Conservation (phyloP, 1,284 basidiomycete genomes). For the Uromyces viciae-fabae region DNA sequence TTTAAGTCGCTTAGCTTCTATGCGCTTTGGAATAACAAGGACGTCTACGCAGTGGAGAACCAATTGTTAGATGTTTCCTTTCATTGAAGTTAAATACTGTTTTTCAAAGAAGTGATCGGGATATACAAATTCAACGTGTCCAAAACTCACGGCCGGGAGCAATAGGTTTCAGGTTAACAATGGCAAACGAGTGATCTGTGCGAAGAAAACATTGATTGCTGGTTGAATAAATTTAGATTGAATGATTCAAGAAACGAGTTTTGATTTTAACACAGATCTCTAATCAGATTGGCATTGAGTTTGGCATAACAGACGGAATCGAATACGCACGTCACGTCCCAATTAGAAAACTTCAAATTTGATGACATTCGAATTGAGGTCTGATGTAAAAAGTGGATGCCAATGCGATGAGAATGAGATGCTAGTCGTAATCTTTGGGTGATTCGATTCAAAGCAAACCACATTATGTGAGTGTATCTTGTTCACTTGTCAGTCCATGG, state of each 20-base stretch:
- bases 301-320: not conserved
- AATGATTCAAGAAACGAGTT: not conserved
- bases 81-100: not conserved
- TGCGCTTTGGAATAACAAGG: constrained; percentile 50
- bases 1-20: constrained; percentile 48
- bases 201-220: constrained; percentile 32
- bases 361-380: constrained; percentile 18
- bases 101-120: not conserved
- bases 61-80: not conserved
- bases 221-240: not conserved
- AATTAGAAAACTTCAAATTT: constrained; percentile 25
- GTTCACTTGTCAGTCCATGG: no score
- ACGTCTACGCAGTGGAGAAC: constrained; percentile 42
- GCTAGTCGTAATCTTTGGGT: no score
- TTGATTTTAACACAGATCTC: not conserved
- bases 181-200: constrained; percentile 22
- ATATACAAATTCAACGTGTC: not conserved
- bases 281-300: not conserved
- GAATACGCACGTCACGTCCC: constrained; percentile 35
- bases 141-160: constrained; percentile 50
- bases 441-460: no score
- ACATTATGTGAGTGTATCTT: no score
- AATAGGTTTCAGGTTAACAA: constrained; percentile 54
- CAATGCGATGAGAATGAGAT: no score
- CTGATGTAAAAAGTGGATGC: no score